These are phyloP conservation scores for Neurospora sp. DNA, from an alignment of 495 filamentous ascomycete species.

Conservation along the genomic window DNA sequence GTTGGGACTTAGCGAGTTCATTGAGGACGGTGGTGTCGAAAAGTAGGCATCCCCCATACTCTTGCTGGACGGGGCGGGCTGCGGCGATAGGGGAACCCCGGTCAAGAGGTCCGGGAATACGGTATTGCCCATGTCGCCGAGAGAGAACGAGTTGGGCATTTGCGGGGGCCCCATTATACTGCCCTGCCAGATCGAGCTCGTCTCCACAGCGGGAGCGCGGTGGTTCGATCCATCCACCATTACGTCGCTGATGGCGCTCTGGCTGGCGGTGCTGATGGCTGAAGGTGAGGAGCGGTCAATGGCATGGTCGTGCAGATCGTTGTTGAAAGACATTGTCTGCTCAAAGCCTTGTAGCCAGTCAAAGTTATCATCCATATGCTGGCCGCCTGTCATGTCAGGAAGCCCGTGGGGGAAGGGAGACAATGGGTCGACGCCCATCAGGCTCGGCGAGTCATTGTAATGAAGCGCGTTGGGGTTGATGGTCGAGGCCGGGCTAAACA, in stretches of 20 bases:
- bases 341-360: constrained; percentile 85
- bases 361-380: constrained; percentile 64
- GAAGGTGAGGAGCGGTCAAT: constrained; percentile 92
- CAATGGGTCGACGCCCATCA: constrained; percentile 57
- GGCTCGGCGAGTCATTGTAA: constrained; percentile 73
- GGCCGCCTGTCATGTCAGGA: constrained; percentile 42
- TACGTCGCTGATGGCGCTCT: constrained; percentile 83
- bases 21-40: constrained; percentile 54
- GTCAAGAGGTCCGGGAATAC: constrained; percentile 51
- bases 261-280: constrained; percentile 84
- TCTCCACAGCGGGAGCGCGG: constrained; percentile 31
- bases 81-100: constrained; percentile 52
- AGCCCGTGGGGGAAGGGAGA: constrained; percentile 65
- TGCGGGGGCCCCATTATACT: constrained; percentile 52
- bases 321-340: constrained; percentile 59
- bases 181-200: constrained; percentile 55
- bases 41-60: constrained; percentile 44
- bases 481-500: constrained; percentile 59
- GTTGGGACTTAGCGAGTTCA: constrained; percentile 50
- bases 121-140: constrained; percentile 41
- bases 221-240: constrained; percentile 79
- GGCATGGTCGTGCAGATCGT: constrained; percentile 56
- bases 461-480: constrained; percentile 96
- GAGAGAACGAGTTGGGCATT: constrained; percentile 49
- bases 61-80: constrained; percentile 41